Evolutionary conservation across 2,329 filamentous ascomycete genomes (phyloP), one percentile per base, ranked within the genome.

Genomic region (Plenodomus tracheiphilus): DNA sequence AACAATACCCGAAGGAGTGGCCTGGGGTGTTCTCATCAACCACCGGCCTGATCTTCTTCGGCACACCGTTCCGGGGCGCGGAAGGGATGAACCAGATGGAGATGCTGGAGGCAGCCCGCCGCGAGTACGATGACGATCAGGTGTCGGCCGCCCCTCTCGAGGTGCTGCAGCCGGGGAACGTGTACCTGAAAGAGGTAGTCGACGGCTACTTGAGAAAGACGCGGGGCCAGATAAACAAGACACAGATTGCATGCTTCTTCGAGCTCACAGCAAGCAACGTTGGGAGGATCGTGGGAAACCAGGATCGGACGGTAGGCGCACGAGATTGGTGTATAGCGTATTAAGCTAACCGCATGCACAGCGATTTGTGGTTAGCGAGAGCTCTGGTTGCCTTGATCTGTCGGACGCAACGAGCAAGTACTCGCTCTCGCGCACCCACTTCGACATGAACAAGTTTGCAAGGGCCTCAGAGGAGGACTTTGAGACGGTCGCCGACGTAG

Each of bases 241-340:
- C 54, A 3, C 46, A 41, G 43, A 42, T 66, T 41, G 56, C 49
- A 15, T 58, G 59, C 46, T 66, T 64, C 45, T 66, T 39, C 43
- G 54, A 64, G 51, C 54, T 62, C 10, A 62, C 61, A 49, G 41
- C 53, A 3, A 61, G 56, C 52, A 63, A 64, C 36, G 59, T 65
- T n/a, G 61, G 63, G 20, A 59, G 41, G 45, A 61, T 66, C 41
- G 59, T 66, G 16, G 64, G 62, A 9, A 49, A 52, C 43, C n/a
- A 47, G 34, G 49, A 59, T 43, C 51, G 56, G 39, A 62, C 17
- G 25, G 62, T 61, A 59, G 22, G 49, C 54, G 20, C 39, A 16
- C 17, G 20, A 51, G 37, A n/a, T 4, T 43, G 21, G 41, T 17
- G 16, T 30, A 28, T 38, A 6, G 28, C 28, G 28, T 42, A 2